Percentiles rank a stretch among this genome's conserved stretches.
Evolutionary conservation across 305 asterid species (phyloP).

Genomic region (Fraxinus dipetala): DNA sequence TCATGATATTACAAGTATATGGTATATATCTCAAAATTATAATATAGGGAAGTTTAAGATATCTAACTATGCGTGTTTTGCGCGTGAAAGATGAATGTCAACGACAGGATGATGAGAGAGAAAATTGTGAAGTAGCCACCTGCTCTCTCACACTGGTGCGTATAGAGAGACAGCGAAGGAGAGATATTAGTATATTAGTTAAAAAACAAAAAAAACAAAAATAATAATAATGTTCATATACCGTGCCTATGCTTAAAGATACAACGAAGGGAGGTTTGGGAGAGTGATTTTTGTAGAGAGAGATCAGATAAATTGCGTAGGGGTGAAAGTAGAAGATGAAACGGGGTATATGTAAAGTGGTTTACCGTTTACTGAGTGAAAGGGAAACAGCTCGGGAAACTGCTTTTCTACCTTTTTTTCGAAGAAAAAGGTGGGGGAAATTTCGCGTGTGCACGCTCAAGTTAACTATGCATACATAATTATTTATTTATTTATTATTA

Average conservation of each 20-base stretch:
- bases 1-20: not conserved
- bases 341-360: not conserved
- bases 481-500: no score
- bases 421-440: not conserved
- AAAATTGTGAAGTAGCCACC: not conserved
- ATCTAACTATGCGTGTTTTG: not conserved
- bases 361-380: not conserved
- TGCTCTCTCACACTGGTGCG: not conserved
- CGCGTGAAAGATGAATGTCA: constrained; percentile 10
- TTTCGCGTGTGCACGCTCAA: not conserved
- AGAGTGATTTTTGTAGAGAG: not conserved
- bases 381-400: not conserved
- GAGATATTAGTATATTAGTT: not conserved
- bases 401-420: not conserved
- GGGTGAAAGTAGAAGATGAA: not conserved
- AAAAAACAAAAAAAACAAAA: not conserved
- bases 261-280: not conserved
- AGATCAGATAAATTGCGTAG: not conserved
- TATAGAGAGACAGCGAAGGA: not conserved
- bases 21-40: not conserved
- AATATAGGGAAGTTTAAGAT: not conserved
- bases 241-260: not conserved
- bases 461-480: not conserved
- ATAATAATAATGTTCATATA: not conserved
- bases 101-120: not conserved